phyloP scores from a whole-genome alignment of 805 yeast genomes.

The Kregervanrija delftensis region DNA sequence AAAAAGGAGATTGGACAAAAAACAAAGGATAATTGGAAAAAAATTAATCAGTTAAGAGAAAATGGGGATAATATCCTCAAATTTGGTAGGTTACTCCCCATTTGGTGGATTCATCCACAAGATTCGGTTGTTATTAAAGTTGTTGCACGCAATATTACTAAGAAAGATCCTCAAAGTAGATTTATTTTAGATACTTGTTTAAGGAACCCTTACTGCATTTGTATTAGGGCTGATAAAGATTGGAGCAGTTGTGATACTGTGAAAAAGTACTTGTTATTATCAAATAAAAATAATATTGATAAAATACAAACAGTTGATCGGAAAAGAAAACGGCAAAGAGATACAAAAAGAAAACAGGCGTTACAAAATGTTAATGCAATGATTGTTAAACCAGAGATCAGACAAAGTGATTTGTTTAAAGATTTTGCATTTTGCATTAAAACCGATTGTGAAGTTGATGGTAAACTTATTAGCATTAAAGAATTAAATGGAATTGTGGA shows the following conservation, averaged over 20 bases:
- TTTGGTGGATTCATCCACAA: slow-evolving; percentile 72
- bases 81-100: slow-evolving; percentile 60
- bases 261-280: slow-evolving; percentile 37
- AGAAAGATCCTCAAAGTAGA: slow-evolving; percentile 32
- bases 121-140: slow-evolving; percentile 76
- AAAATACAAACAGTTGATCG: slow-evolving; percentile 18
- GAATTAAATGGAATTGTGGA: slow-evolving; percentile 34
- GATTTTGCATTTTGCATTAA: slow-evolving; percentile 43
- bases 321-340: slow-evolving; percentile 12
- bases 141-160: slow-evolving; percentile 68
- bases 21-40: slow-evolving; percentile 58
- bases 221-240: slow-evolving; percentile 63
- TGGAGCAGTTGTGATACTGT: slow-evolving; percentile 49
- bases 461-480: slow-evolving; percentile 23
- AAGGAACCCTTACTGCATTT: slow-evolving; percentile 66
- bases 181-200: slow-evolving; percentile 67
- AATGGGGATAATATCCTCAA: slow-evolving; percentile 24
- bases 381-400: slow-evolving; percentile 1
- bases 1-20: slow-evolving; percentile 43
- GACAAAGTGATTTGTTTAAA: slow-evolving; percentile 31
- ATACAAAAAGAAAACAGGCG: slow-evolving; percentile 13
- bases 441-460: slow-evolving; percentile 35
- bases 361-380: slow-evolving; percentile 12
- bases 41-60: slow-evolving; percentile 2
- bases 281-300: slow-evolving; percentile 14